These are phyloP conservation scores for Stemphylium vesicarium DNA, from an alignment of 2,329 filamentous ascomycete genomes.

Conservation along the genomic window DNA sequence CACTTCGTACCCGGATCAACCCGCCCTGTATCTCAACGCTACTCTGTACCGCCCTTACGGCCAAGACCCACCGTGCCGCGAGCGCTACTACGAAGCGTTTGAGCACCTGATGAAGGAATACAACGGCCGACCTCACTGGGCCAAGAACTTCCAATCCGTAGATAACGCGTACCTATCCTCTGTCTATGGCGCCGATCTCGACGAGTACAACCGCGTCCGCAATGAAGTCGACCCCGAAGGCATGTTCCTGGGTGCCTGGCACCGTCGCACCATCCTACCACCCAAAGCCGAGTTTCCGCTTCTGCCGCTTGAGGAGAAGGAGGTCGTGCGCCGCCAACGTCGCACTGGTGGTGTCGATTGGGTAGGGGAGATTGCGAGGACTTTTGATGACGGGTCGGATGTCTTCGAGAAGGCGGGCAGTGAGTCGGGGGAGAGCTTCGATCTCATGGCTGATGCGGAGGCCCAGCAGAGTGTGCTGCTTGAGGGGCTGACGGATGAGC, in stretches of 20 bases:
- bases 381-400: conserved; percentile 44
- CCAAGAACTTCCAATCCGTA: conserved; percentile 79
- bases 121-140: conserved; percentile 85
- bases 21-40: conserved; percentile 87
- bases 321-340: conserved; percentile 45
- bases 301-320: conserved; percentile 51
- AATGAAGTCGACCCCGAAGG: conserved; percentile 77
- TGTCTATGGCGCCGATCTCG: conserved; percentile 73
- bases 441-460: conserved; percentile 55
- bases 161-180: conserved; percentile 65
- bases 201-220: conserved; percentile 71
- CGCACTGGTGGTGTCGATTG: conserved; percentile 46
- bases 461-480: conserved; percentile 47
- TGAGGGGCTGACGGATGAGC: conserved; percentile 27
- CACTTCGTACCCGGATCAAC: conserved; percentile 69
- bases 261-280: conserved; percentile 63
- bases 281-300: conserved; percentile 35
- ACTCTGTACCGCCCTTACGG: conserved; percentile 86
- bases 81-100: conserved; percentile 85
- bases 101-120: conserved; percentile 89
- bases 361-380: conserved; percentile 48
- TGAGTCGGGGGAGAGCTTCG: conserved; percentile 50
- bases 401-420: conserved; percentile 39
- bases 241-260: conserved; percentile 92
- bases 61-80: conserved; percentile 75